These are phyloP conservation scores for Beauveria sp. DNA, from an alignment of 2,329 filamentous ascomycete genomes.

Conservation along the genomic window DNA sequence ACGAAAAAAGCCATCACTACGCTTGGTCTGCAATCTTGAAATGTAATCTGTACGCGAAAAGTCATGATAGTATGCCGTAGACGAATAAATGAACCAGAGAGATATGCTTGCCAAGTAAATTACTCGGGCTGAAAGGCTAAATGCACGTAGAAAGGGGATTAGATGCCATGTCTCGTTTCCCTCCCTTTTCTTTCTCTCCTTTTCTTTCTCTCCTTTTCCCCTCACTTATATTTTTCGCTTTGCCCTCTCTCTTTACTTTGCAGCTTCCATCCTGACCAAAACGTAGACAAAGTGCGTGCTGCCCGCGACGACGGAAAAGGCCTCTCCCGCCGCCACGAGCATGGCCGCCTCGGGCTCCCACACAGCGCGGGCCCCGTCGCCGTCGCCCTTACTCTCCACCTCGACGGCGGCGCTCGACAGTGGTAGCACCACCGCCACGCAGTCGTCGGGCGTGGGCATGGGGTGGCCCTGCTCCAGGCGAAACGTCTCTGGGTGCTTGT, in stretches of 20 bases:
- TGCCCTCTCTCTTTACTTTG: too few relatives aligned
- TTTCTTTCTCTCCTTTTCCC: background rate
- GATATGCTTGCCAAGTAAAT: background rate
- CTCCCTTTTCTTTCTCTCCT: background rate
- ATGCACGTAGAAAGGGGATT: background rate
- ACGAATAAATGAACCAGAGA: too few relatives aligned
- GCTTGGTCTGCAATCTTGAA: too few relatives aligned
- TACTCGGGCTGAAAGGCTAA: background rate
- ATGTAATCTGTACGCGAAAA: too few relatives aligned
- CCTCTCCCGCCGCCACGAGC: background rate
- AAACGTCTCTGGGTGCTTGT: constrained; percentile 5
- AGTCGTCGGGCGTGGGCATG: background rate
- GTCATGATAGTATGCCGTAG: too few relatives aligned
- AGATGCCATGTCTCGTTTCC: background rate
- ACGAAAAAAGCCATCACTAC: too few relatives aligned
- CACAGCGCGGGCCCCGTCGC: background rate
- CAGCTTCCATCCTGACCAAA: background rate
- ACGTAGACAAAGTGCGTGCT: constrained; percentile 4
- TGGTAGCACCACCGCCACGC: constrained; percentile 1
- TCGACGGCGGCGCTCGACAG: background rate
- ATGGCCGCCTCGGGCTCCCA: background rate
- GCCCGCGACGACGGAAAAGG: background rate
- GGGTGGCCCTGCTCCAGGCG: background rate
- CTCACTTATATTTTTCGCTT: background rate
- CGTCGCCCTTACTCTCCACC: background rate